phyloP scores from a whole-genome alignment of 768 basidiomycete genomes.

The Russula ochroleuca region DNA sequence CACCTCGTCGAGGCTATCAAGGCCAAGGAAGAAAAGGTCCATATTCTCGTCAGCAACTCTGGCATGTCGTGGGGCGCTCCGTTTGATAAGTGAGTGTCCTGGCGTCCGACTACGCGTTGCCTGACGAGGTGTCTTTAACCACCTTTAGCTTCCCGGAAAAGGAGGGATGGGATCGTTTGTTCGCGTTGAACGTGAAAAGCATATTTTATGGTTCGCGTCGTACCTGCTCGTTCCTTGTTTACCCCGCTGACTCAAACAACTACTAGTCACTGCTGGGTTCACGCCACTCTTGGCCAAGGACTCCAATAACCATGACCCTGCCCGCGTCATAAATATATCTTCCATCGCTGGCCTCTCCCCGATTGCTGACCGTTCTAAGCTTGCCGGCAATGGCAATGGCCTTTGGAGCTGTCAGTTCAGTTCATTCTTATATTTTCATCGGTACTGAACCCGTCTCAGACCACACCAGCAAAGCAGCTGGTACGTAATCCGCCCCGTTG shows the following conservation, averaged over 20 bases:
- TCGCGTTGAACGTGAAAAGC: conserved; percentile 81
- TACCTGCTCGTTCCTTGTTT: conserved; percentile 2
- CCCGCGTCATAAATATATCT: conserved; percentile 78
- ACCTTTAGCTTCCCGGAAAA: conserved; percentile 57
- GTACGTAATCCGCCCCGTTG: background rate
- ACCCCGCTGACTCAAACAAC: background rate
- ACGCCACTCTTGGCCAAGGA: conserved; percentile 63
- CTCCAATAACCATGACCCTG: conserved; percentile 59
- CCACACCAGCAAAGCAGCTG: conserved; percentile 77
- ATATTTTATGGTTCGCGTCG: conserved; percentile 65
- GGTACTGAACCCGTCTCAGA: conserved; percentile 41
- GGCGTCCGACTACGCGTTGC: background rate
- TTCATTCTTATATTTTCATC: background rate
- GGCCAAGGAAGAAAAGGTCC: conserved; percentile 64
- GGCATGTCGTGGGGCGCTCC: conserved; percentile 77
- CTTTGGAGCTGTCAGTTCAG: conserved; percentile 70
- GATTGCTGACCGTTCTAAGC: conserved; percentile 41
- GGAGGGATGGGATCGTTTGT: conserved; percentile 81
- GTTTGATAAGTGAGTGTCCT: conserved; percentile 43
- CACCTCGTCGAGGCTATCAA: conserved; percentile 64
- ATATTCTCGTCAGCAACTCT: conserved; percentile 82
- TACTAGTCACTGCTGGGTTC: conserved; percentile 57
- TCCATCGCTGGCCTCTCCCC: conserved; percentile 60
- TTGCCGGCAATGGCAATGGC: conserved; percentile 56
- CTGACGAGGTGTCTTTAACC: background rate